Percentiles rank a stretch among this genome's conserved stretches.
Evolutionary conservation across 139 green algal species (phyloP).

Genomic region (Edaphochlamys debaryana): DNA sequence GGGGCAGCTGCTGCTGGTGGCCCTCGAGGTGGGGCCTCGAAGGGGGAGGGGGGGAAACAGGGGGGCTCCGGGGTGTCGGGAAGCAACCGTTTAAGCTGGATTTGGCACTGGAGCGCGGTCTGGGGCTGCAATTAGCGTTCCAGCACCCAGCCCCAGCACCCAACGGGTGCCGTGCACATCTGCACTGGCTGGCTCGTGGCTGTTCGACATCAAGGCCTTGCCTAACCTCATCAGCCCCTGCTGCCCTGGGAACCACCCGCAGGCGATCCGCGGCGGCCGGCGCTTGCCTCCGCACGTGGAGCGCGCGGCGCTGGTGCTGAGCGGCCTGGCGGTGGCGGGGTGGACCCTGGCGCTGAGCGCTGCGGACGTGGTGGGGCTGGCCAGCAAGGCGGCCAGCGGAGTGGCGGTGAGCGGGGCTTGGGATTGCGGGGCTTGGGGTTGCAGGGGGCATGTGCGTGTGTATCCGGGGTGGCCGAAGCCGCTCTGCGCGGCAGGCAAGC

Average conservation of each 20-base stretch:
- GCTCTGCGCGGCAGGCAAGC: too few species aligned
- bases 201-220: too few species aligned
- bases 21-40: constrained; percentile 20
- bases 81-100: too few species aligned
- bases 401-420: too few species aligned
- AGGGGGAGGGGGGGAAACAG: background rate
- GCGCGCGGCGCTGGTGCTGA: background rate
- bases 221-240: background rate
- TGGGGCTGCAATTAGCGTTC: too few species aligned
- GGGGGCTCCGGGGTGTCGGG: too few species aligned
- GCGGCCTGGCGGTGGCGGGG: background rate
- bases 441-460: too few species aligned
- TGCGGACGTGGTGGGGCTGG: constrained; percentile 4
- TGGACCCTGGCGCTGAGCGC: background rate
- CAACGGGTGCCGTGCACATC: background rate
- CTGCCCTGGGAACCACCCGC: background rate
- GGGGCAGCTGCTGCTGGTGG: constrained; percentile 26
- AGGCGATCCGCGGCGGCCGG: constrained; percentile 16
- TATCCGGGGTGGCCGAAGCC: too few species aligned
- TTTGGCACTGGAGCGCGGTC: too few species aligned
- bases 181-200: background rate
- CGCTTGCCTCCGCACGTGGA: background rate
- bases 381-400: background rate
- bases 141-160: too few species aligned
- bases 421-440: too few species aligned